A percentile compares a stretch with the other conserved stretches of the same genome.
Conservation (phyloP, 2,329 filamentous ascomycete species). For the Neonectria faginata region DNA sequence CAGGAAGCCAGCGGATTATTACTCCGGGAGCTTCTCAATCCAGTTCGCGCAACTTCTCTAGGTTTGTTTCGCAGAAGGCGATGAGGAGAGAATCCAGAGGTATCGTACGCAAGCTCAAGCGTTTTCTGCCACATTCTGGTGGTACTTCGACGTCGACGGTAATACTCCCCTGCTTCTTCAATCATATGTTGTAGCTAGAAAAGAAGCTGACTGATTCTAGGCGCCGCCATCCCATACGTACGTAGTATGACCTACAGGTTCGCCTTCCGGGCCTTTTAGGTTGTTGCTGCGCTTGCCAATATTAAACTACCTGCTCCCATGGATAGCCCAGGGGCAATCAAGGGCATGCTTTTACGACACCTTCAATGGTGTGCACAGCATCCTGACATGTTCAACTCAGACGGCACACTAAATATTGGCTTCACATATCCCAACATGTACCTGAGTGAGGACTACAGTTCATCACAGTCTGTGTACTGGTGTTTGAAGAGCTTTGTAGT, state of each 20-base stretch:
- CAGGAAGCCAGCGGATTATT: constrained; percentile 49
- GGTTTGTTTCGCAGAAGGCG: constrained; percentile 55
- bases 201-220: constrained; percentile 40
- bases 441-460: constrained; percentile 66
- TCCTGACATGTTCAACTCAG: constrained; percentile 56
- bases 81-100: constrained; percentile 50
- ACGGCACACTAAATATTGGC: constrained; percentile 61
- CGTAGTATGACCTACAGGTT: constrained; percentile 63
- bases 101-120: constrained; percentile 54
- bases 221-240: constrained; percentile 63
- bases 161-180: too few relatives aligned
- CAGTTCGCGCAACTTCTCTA: constrained; percentile 63
- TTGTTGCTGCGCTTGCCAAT: constrained; percentile 56
- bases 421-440: constrained; percentile 60
- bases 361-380: constrained; percentile 61
- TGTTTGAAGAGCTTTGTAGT: constrained; percentile 62
- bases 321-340: constrained; percentile 53
- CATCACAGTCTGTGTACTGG: constrained; percentile 66
- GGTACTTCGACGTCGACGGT: constrained; percentile 61
- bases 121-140: constrained; percentile 58
- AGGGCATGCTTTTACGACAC: constrained; percentile 61
- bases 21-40: constrained; percentile 64
- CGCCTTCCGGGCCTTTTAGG: constrained; percentile 60
- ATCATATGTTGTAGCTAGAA: too few relatives aligned
- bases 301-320: constrained; percentile 53